Evolutionary conservation across 2,329 filamentous ascomycete genomes (phyloP).

Genomic region (Fragosphaeria purpurea): DNA sequence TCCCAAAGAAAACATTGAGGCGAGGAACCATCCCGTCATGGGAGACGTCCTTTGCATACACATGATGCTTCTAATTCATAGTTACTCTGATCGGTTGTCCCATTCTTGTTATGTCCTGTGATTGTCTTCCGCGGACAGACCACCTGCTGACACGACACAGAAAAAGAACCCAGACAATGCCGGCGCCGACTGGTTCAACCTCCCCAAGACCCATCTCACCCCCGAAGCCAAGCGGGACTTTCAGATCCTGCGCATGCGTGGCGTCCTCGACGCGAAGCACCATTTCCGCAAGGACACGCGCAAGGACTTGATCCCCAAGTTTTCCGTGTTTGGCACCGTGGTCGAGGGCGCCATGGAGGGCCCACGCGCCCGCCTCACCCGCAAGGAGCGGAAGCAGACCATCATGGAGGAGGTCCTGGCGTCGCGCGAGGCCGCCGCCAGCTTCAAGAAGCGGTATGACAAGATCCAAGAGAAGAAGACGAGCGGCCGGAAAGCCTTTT

Average conservation of each 20-base stretch:
- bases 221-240: slow-evolving; percentile 73
- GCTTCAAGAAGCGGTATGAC: slow-evolving; percentile 80
- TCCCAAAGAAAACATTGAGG: slow-evolving; percentile 59
- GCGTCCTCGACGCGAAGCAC: slow-evolving; percentile 76
- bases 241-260: slow-evolving; percentile 81
- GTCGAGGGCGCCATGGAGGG: slow-evolving; percentile 84
- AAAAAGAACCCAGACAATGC: slow-evolving; percentile 44
- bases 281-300: slow-evolving; percentile 81
- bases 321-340: slow-evolving; percentile 80
- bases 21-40: slow-evolving; percentile 71
- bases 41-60: slow-evolving; percentile 55
- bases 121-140: slow-evolving; percentile 8
- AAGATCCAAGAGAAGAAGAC: slow-evolving; percentile 74
- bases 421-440: slow-evolving; percentile 51
- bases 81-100: slow-evolving; percentile 52
- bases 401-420: slow-evolving; percentile 77
- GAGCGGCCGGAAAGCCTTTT: slow-evolving; percentile 82
- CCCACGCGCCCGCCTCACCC: slow-evolving; percentile 68
- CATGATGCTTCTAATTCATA: slow-evolving; percentile 55
- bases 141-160: slow-evolving; percentile 13
- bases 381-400: slow-evolving; percentile 79
- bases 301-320: slow-evolving; percentile 64
- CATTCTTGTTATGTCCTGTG: slow-evolving; percentile 14
- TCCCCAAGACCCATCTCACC: slow-evolving; percentile 76
- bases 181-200: slow-evolving; percentile 75